These are phyloP conservation scores for Tilletia horrida DNA, from an alignment of 1,284 basidiomycete genomes.

Conservation along the genomic window DNA sequence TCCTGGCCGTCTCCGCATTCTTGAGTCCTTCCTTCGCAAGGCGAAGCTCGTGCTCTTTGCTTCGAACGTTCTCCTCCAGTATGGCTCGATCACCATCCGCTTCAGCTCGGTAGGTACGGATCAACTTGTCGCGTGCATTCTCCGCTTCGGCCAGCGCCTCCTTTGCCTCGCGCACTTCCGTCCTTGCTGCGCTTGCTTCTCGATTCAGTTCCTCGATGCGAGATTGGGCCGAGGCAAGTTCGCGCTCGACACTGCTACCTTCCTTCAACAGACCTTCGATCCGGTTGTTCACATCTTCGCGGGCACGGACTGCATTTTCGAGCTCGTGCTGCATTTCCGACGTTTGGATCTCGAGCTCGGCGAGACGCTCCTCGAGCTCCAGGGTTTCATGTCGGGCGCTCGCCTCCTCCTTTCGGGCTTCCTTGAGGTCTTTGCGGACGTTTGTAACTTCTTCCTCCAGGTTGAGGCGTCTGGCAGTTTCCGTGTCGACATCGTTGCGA, in stretches of 20 bases:
- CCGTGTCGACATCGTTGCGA: slow-evolving; percentile 33
- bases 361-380: slow-evolving; percentile 40
- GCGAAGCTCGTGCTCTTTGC: slow-evolving; percentile 34
- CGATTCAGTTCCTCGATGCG: slow-evolving; percentile 44
- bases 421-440: slow-evolving; percentile 39
- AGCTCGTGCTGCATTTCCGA: slow-evolving; percentile 42
- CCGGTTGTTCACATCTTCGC: slow-evolving; percentile 41
- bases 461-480: slow-evolving; percentile 40
- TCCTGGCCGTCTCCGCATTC: slow-evolving; percentile 24
- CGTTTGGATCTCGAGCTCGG: slow-evolving; percentile 40
- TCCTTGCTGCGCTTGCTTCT: slow-evolving; percentile 36
- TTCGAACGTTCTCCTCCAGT: slow-evolving; percentile 42
- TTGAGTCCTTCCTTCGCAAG: slow-evolving; percentile 30
- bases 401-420: slow-evolving; percentile 32
- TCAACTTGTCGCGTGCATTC: slow-evolving; percentile 34
- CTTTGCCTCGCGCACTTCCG: slow-evolving; percentile 35
- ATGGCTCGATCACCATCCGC: slow-evolving; percentile 49
- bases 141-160: slow-evolving; percentile 41
- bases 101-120: slow-evolving; percentile 43
- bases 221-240: slow-evolving; percentile 39
- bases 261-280: slow-evolving; percentile 45
- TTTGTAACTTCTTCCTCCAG: slow-evolving; percentile 46
- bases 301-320: slow-evolving; percentile 41
- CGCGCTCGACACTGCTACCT: slow-evolving; percentile 40
- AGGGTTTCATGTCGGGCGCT: slow-evolving; percentile 34